Base-by-base conservation (phyloP, 441 rosid species). In the Breynia disticha region DNA sequence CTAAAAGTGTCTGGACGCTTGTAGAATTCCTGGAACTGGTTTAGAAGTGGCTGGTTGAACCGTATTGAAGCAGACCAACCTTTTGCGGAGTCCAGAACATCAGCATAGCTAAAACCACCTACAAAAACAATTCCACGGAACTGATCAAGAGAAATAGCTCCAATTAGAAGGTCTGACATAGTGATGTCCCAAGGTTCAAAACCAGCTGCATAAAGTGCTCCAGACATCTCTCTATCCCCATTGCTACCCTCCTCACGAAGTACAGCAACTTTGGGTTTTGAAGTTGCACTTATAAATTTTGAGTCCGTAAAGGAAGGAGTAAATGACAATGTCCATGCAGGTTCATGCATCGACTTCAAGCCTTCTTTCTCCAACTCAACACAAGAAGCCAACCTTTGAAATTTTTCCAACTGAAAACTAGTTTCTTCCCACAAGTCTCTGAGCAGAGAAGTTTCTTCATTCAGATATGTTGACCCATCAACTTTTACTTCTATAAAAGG, bases 211-310 rank as follows among this genome's bases (percentile, higher is more conserved):
- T 72, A 73, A 60, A 88, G 74, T 13, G 97, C 95, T 48, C 87
- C 98, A 1, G 98, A 80, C 98, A 91, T 91, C 71, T 91, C 98
- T 60, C 97, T 73, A 63, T 91, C 98, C 43, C 97, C 97, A 32
- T 88, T 91, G 75, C 98, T 91, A 35, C 98, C 98, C 76, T 91
- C 98, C 77, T 91, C 98, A 38, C 98, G 78, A 65, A 91, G 75
- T 48, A 91, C 81, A 46, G 95, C 98, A 43, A 91, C 87, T 72
- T 86, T 91, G 7, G 98, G 97, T 55, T 91, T 91, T 32, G 54
- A 71, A 72, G 74, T 61, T 64, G 74, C 65, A 53, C 58, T 72
- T 75, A 81, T 68, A 62, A 78, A 81, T 46, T 67, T 82, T 6
- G 72, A 72, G 58, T 86, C 87, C 12, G 95, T 81, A 59, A 67